phyloP scores from a whole-genome alignment of 2,329 filamentous ascomycete genomes.

The Penicillium corylophilum region DNA sequence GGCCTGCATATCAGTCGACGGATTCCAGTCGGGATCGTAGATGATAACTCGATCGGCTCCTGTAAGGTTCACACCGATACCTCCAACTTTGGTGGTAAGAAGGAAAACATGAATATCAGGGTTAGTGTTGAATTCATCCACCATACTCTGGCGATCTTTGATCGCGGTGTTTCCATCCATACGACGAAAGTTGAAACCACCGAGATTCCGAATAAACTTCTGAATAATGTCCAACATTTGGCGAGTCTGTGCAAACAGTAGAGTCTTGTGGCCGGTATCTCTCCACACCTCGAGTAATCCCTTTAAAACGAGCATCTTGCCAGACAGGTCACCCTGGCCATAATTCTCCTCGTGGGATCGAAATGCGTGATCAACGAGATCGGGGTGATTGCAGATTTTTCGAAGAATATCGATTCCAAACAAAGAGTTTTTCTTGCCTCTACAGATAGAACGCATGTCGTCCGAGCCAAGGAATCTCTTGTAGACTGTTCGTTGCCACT shows the following conservation, averaged over 20 bases:
- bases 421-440: constrained; percentile 72
- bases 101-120: constrained; percentile 82
- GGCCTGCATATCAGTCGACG: constrained; percentile 92
- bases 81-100: constrained; percentile 92
- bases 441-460: constrained; percentile 80
- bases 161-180: constrained; percentile 95
- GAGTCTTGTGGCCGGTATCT: constrained; percentile 85
- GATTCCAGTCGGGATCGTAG: constrained; percentile 98
- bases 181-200: constrained; percentile 72
- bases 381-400: constrained; percentile 97
- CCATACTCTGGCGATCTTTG: constrained; percentile 81
- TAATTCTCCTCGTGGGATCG: constrained; percentile 64
- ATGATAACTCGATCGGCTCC: constrained; percentile 96
- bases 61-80: constrained; percentile 89
- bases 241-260: constrained; percentile 88
- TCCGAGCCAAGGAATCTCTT: constrained; percentile 76
- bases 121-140: constrained; percentile 88
- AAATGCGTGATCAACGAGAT: constrained; percentile 70
- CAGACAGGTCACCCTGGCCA: constrained; percentile 75
- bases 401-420: constrained; percentile 89
- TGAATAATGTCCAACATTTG: constrained; percentile 97
- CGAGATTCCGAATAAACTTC: constrained; percentile 67
- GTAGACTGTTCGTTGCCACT: constrained; percentile 75
- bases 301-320: constrained; percentile 94
- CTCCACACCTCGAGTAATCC: constrained; percentile 86